These are phyloP conservation scores for Calocybe gambosa DNA, from an alignment of 1,284 basidiomycete species.

Conservation along the genomic window DNA sequence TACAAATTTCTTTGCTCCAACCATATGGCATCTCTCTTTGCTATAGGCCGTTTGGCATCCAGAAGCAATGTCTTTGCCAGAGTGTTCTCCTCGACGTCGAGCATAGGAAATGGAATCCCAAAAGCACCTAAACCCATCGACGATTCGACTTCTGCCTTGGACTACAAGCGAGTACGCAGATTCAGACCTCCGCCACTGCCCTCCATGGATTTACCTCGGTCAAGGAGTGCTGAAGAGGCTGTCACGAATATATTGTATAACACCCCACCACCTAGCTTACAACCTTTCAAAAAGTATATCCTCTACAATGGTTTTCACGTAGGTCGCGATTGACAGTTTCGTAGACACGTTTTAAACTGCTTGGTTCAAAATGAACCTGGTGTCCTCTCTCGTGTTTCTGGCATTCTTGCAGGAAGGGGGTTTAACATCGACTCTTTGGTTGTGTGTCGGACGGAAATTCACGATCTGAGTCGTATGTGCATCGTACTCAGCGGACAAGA, in stretches of 20 bases:
- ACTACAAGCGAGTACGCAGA: slow-evolving; percentile 81
- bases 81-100: slow-evolving; percentile 31
- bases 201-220: slow-evolving; percentile 65
- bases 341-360: slow-evolving; percentile 93
- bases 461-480: slow-evolving; percentile 97
- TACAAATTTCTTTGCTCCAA: background rate
- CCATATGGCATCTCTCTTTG: slow-evolving; percentile 14
- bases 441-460: slow-evolving; percentile 96
- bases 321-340: slow-evolving; percentile 8
- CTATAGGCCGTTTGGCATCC: slow-evolving; percentile 17
- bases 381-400: slow-evolving; percentile 95
- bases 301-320: background rate
- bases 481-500: slow-evolving; percentile 97
- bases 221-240: slow-evolving; percentile 85
- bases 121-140: slow-evolving; percentile 70
- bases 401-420: slow-evolving; percentile 93
- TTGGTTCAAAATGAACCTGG: slow-evolving; percentile 99
- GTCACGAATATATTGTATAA: slow-evolving; percentile 96
- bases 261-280: slow-evolving; percentile 86
- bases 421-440: slow-evolving; percentile 99
- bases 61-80: slow-evolving; percentile 23
- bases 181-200: slow-evolving; percentile 75
- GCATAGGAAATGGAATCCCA: slow-evolving; percentile 41
- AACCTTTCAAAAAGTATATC: slow-evolving; percentile 90
- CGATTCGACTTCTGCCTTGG: slow-evolving; percentile 90